A percentile compares a stretch with the other conserved stretches of the same genome.
Evolutionary conservation across 2,329 filamentous ascomycete species (phyloP).

Genomic region (Botryotinia narcissicola): DNA sequence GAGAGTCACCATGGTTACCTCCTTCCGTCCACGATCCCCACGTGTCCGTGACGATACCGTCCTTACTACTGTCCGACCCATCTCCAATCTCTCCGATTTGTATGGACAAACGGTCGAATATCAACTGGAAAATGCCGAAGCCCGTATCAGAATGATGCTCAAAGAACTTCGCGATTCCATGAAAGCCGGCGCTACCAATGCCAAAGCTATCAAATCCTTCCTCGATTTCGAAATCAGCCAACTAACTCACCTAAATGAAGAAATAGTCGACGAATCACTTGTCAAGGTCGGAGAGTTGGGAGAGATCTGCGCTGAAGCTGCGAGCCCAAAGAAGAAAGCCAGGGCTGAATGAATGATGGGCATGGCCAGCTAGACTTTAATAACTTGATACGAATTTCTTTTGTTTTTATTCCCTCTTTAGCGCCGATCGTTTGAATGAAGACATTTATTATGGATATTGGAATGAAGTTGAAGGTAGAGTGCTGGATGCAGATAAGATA

Average conservation of each 20-base stretch:
- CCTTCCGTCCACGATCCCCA: slow-evolving; percentile 44
- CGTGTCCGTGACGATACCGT: slow-evolving; percentile 43
- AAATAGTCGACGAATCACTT: slow-evolving; percentile 38
- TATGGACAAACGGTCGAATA: slow-evolving; percentile 43
- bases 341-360: slow-evolving; percentile 23
- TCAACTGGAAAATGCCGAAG: slow-evolving; percentile 41
- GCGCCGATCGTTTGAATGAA: background rate
- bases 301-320: slow-evolving; percentile 33
- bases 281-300: slow-evolving; percentile 34
- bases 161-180: slow-evolving; percentile 39
- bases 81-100: slow-evolving; percentile 41
- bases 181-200: slow-evolving; percentile 39
- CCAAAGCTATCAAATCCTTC: slow-evolving; percentile 39
- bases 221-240: slow-evolving; percentile 40
- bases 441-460: background rate
- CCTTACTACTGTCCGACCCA: slow-evolving; percentile 40
- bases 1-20: slow-evolving; percentile 48
- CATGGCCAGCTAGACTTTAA: background rate
- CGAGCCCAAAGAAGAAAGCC: slow-evolving; percentile 26
- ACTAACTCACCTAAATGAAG: slow-evolving; percentile 35
- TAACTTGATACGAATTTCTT: slow-evolving; percentile 21
- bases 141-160: slow-evolving; percentile 39
- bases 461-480: background rate
- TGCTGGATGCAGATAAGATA: background rate
- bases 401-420: slow-evolving; percentile 14